Evolutionary conservation across 1,139 yeast genomes (phyloP), one percentile per base, ranked within the genome.

Genomic region (Kurtzmaniella quercitrusa): DNA sequence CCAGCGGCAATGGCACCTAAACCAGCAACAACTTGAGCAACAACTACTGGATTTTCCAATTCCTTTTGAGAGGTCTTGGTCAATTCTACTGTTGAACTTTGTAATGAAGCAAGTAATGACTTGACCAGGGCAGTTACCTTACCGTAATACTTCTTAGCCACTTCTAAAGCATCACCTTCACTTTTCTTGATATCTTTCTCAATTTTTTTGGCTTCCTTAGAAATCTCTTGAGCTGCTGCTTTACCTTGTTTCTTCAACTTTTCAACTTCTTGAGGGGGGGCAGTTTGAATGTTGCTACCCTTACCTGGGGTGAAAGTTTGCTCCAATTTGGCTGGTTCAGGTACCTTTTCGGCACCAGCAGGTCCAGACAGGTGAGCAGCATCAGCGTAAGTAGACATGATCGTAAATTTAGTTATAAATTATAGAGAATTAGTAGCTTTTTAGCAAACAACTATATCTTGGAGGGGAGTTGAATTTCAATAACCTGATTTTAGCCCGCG

Each of bases 1-100:
- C 77, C 71, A 9, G 79, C 79, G 29, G 74, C 68, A 34, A 72
- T 58, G 8, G 79, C 77, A 41, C 77, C 70, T n/a, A 74, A 58
- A 25, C 79, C 75, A 41, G 79, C 71, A 37, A 78, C 65, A 2
- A 73, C 60, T 60, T 81, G 85, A 34, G 77, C 62, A 18, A 77
- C 63, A 42, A 82, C 84, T 14, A 77, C 85, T 1, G 88, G 88
- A 65, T 82, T 81, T 57, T 79, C 72, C 50, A 81, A 66, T 57
- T 79, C 82, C 42, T 59, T 59, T n/a, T 51, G 46, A 38, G 38
- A 19, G 7, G 25, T 36, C 25, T 36, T 10, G 14, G 38, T 19
- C 6, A 19, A 12, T 19, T 49, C 46, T 5, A 56, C 44, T 8
- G 54, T 39, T 11, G 48, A 48, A 18, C 50, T 44, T n/a, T 14